These are phyloP conservation scores for Yamadazyma taylorii DNA, from an alignment of 1,139 yeast species.

Conservation along the genomic window DNA sequence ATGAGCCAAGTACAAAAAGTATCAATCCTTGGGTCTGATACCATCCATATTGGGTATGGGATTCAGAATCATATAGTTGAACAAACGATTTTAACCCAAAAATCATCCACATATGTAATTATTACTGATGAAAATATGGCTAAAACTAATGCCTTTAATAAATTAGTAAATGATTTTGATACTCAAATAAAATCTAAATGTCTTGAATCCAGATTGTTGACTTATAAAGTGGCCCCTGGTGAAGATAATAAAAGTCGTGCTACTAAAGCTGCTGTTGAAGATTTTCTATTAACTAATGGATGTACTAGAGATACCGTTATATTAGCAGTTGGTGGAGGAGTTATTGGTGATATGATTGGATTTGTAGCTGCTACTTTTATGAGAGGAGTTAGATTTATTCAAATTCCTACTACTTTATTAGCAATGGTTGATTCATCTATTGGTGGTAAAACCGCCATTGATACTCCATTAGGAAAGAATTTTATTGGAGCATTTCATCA, in stretches of 20 bases:
- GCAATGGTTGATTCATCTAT: conserved; percentile 99
- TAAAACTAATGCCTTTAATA: conserved; percentile 58
- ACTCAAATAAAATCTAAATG: conserved; percentile 25
- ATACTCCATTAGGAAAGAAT: conserved; percentile 96
- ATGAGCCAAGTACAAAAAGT: conserved; percentile 52
- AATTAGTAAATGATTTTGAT: conserved; percentile 36
- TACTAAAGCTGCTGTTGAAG: conserved; percentile 93
- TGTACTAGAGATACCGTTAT: conserved; percentile 97
- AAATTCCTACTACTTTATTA: conserved; percentile 88
- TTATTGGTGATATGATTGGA: conserved; percentile 99
- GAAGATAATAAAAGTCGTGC: conserved; percentile 86
- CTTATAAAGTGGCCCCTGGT: conserved; percentile 85
- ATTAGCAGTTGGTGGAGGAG: conserved; percentile 97
- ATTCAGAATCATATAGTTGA: conserved; percentile 74
- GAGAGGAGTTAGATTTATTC: conserved; percentile 96
- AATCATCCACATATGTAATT: conserved; percentile 89
- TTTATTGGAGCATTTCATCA: conserved; percentile 98
- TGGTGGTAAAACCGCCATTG: conserved; percentile 98
- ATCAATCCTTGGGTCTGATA: conserved; percentile 74
- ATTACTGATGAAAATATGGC: conserved; percentile 85
- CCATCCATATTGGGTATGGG: conserved; percentile 89
- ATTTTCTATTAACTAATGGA: conserved; percentile 77
- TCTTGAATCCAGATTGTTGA: conserved; percentile 63
- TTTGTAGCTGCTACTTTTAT: conserved; percentile 97
- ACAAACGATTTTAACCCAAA: conserved; percentile 60